Percentiles rank a stretch among this genome's conserved stretches.
Evolutionary conservation across 768 basidiomycete genomes (phyloP).

Genomic region (Lactarius hengduanensis): DNA sequence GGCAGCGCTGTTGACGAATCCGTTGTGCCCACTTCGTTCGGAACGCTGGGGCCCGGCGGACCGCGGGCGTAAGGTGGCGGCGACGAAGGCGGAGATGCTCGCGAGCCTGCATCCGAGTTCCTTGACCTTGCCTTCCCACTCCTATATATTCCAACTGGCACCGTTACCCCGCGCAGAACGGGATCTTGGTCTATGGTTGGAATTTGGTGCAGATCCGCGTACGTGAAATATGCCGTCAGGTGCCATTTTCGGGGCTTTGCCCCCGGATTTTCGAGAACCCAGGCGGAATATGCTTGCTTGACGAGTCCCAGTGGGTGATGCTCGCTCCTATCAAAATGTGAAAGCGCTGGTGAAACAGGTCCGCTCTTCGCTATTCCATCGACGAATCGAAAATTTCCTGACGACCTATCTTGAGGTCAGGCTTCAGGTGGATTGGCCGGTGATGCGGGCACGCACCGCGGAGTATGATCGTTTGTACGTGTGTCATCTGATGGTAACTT

Average conservation of each 20-base stretch:
- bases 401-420: constrained; percentile 30
- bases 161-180: constrained; percentile 36
- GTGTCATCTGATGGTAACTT: constrained; percentile 48
- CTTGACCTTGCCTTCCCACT: constrained; percentile 43
- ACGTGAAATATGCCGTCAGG: constrained; percentile 49
- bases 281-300: constrained; percentile 72
- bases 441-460: constrained; percentile 38
- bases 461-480: constrained; percentile 38
- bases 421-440: constrained; percentile 5
- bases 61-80: constrained; percentile 31
- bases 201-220: constrained; percentile 40
- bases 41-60: constrained; percentile 26
- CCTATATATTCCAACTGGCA: constrained; percentile 42
- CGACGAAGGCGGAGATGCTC: constrained; percentile 31
- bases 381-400: constrained; percentile 46
- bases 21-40: constrained; percentile 14
- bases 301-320: constrained; percentile 57
- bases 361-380: constrained; percentile 52
- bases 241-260: constrained; percentile 62
- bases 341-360: constrained; percentile 51
- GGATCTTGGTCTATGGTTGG: constrained; percentile 42
- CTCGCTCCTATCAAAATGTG: constrained; percentile 56
- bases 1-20: constrained; percentile 38
- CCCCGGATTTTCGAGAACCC: constrained; percentile 48
- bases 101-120: constrained; percentile 35